Evolutionary conservation across 2,329 filamentous ascomycete genomes (phyloP), one percentile per base, ranked within the genome.

Genomic region (Penicillium sp.): DNA sequence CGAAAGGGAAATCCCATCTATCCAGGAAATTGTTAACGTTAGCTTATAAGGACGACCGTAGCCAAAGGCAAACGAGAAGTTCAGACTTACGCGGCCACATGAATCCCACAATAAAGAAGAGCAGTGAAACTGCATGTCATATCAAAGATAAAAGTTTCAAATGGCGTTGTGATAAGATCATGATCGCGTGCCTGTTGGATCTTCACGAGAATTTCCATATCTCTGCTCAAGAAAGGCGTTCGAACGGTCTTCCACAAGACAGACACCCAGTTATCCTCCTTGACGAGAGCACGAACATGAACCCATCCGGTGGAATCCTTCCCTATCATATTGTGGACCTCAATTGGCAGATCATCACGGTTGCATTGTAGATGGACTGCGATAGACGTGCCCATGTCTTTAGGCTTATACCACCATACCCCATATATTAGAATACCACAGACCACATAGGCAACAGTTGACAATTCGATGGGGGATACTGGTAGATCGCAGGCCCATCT

Each of bases 401-500:
- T 68, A 5, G 62, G 64, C 30, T 66, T 68, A 15, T 63, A 53
- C 65, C 64, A 66, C 64, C 57, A 65, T 10, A 57, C 24, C 26
- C n/a, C 9, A 53, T 68, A 68, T 9, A 58, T 59, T 22, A 59
- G 28, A 8, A 44, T 44, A 17, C 60, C 64, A 56, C 58, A 63
- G 6, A 30, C 22, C 26, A 65, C 49, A 47, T 65, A 68, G 7
- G 60, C 64, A 24, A 68, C 30, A 5, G 61, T 66, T 19, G 62
- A 51, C n/a, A 63, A 42, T 35, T 68, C 65, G 13, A 68, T 44
- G 3, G 60, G 53, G 12, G 60, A 59, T 4, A 59, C 61, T 13
- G 62, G 62, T 15, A 68, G 42, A 22, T 54, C n/a, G 24, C 56
- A 65, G 24, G 53, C 62, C 49, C 33, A 26, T 60, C 65, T 60